Percentiles rank a stretch among this genome's conserved stretches.
These are phyloP conservation scores for Smittium mucronatum DNA, from an alignment of 371 early-diverging fungal species.

Conservation along the genomic window DNA sequence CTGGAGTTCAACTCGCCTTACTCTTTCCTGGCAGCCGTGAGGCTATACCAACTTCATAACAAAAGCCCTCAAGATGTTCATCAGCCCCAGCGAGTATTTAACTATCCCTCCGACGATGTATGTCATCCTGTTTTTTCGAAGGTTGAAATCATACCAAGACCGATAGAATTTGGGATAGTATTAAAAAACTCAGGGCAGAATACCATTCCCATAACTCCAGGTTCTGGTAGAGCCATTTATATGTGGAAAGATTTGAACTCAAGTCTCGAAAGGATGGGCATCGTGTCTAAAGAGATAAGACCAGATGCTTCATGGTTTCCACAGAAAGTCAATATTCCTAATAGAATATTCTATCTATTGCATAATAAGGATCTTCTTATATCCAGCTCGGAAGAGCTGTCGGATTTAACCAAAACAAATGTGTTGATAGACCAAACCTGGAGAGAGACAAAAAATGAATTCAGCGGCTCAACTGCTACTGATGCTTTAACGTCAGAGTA, in stretches of 20 bases:
- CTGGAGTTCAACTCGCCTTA: slow-evolving; percentile 32
- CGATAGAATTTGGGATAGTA: slow-evolving; percentile 20
- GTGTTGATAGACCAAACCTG: slow-evolving; percentile 4
- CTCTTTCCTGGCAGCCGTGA: slow-evolving; percentile 27
- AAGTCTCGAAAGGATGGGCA: neutral
- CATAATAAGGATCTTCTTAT: slow-evolving; percentile 16
- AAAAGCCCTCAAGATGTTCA: neutral
- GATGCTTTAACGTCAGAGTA: slow-evolving; percentile 22
- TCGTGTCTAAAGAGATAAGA: neutral
- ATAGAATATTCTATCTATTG: slow-evolving; percentile 24
- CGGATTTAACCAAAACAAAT: neutral
- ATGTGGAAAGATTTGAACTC: neutral
- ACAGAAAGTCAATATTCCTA: slow-evolving; percentile 18
- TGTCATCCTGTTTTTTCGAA: slow-evolving; percentile 15
- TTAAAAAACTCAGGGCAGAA: slow-evolving; percentile 20
- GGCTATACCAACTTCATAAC: slow-evolving; percentile 20
- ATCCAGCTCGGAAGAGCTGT: slow-evolving; percentile 5
- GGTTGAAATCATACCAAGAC: slow-evolving; percentile 17
- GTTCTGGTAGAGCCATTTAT: neutral
- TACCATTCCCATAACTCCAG: neutral
- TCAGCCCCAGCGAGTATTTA: neutral
- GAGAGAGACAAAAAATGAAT: neutral
- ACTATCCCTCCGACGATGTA: slow-evolving; percentile 2
- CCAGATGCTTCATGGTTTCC: slow-evolving; percentile 17
- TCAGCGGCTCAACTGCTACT: neutral